Percentiles rank a stretch among this genome's conserved stretches.
Evolutionary conservation across 768 basidiomycete species (phyloP).

Genomic region (Leccinum uliginosum): DNA sequence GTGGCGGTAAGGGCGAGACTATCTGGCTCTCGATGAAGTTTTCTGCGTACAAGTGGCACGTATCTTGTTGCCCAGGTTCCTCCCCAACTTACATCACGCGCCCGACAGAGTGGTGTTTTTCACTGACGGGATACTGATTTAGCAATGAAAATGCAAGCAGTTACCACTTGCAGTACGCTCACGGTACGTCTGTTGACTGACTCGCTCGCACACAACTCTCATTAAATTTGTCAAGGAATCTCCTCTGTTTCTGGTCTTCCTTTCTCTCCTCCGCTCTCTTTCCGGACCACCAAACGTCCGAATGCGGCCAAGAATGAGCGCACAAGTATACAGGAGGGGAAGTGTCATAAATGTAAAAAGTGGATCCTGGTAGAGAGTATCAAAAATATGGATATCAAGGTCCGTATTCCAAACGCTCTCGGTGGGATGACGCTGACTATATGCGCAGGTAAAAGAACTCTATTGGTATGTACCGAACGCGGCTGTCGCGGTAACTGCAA

Average conservation of each 20-base stretch:
- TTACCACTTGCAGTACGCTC: slow-evolving; percentile 80
- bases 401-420: slow-evolving; percentile 15
- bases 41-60: slow-evolving; percentile 78
- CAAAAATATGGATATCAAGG: slow-evolving; percentile 73
- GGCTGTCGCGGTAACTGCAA: not conserved
- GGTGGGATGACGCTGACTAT: not conserved
- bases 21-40: slow-evolving; percentile 78
- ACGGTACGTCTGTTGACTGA: slow-evolving; percentile 47
- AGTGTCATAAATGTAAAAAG: slow-evolving; percentile 70
- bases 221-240: slow-evolving; percentile 46
- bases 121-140: slow-evolving; percentile 3
- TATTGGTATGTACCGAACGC: slow-evolving; percentile 55
- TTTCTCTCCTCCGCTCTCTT: slow-evolving; percentile 71
- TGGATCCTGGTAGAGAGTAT: slow-evolving; percentile 74
- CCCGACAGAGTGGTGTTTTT: slow-evolving; percentile 17
- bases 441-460: slow-evolving; percentile 59
- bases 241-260: slow-evolving; percentile 64
- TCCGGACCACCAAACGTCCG: slow-evolving; percentile 45
- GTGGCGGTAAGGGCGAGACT: slow-evolving; percentile 61
- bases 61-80: slow-evolving; percentile 7
- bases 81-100: slow-evolving; percentile 2
- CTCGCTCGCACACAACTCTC: not conserved
- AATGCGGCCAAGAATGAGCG: slow-evolving; percentile 59
- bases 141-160: slow-evolving; percentile 31
- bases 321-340: slow-evolving; percentile 56